Percentiles rank a stretch among this genome's conserved stretches.
These are phyloP conservation scores for Quercus parvula DNA, from an alignment of 306 rosid species.

Conservation along the genomic window DNA sequence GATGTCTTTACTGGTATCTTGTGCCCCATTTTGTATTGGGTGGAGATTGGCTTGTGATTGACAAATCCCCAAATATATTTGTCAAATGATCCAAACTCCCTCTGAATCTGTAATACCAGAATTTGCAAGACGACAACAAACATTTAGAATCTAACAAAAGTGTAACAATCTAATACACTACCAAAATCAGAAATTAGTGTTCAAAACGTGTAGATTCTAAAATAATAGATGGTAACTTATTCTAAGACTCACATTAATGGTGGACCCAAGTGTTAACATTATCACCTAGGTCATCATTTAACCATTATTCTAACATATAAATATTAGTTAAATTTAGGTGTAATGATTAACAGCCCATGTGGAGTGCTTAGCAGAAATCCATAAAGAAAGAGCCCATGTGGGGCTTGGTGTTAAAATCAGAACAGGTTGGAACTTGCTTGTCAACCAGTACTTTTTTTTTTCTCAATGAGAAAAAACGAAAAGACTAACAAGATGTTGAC, in stretches of 20 bases:
- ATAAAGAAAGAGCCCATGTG: constrained; percentile 7
- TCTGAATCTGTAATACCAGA: constrained; percentile 52
- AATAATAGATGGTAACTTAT: no score
- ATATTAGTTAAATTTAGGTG: neutral
- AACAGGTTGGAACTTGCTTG: constrained; percentile 41
- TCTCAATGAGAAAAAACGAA: constrained; percentile 22
- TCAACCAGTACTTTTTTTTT: constrained; percentile 16
- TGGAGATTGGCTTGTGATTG: constrained; percentile 73
- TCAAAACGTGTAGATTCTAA: no score
- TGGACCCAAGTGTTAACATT: no score
- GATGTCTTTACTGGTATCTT: constrained; percentile 95
- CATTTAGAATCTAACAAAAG: neutral
- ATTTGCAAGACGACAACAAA: constrained; percentile 11
- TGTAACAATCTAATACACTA: no score
- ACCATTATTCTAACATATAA: no score
- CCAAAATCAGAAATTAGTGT: no score
- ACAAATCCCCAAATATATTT: constrained; percentile 94
- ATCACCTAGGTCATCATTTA: neutral
- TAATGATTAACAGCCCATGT: constrained; percentile 11
- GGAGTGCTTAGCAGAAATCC: constrained; percentile 7
- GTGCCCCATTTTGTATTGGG: constrained; percentile 83
- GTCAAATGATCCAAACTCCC: constrained; percentile 72
- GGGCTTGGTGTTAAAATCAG: constrained; percentile 26
- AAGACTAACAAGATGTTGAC: constrained; percentile 12
- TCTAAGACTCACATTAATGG: no score